A percentile compares a stretch with the other conserved stretches of the same genome.
These are phyloP conservation scores for Kalmusia sp. DNA, from an alignment of 2,329 filamentous ascomycete species.

Conservation along the genomic window DNA sequence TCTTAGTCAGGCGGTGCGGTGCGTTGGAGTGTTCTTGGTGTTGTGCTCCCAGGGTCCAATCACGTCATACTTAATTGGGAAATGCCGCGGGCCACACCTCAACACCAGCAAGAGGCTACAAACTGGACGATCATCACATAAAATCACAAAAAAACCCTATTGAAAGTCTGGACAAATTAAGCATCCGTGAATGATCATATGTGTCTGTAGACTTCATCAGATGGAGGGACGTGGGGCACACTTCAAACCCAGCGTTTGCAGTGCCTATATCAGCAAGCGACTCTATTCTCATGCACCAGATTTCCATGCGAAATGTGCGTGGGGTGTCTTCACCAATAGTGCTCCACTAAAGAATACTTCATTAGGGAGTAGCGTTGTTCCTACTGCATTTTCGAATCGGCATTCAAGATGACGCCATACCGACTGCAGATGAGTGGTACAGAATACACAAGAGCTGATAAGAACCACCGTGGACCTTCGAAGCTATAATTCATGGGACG, in stretches of 20 bases:
- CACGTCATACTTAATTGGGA: neutral
- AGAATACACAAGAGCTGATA: neutral
- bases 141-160: no score
- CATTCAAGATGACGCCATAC: slow-evolving; percentile 6
- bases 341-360: neutral
- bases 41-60: neutral
- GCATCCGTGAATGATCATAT: neutral
- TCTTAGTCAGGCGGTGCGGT: no score
- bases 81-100: neutral
- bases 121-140: no score
- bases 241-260: neutral
- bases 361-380: neutral
- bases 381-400: neutral
- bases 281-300: neutral
- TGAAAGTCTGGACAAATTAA: no score
- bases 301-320: neutral
- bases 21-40: no score
- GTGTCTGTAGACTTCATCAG: neutral
- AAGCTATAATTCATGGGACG: neutral
- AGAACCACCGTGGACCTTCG: neutral
- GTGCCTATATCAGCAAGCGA: neutral
- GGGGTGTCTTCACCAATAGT: neutral
- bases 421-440: slow-evolving; percentile 1
- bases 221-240: neutral
- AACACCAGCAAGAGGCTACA: neutral